A percentile compares a stretch with the other conserved stretches of the same genome.
phyloP scores from a whole-genome alignment of 805 yeast species.

The Cyberlindnera sargentensis region DNA sequence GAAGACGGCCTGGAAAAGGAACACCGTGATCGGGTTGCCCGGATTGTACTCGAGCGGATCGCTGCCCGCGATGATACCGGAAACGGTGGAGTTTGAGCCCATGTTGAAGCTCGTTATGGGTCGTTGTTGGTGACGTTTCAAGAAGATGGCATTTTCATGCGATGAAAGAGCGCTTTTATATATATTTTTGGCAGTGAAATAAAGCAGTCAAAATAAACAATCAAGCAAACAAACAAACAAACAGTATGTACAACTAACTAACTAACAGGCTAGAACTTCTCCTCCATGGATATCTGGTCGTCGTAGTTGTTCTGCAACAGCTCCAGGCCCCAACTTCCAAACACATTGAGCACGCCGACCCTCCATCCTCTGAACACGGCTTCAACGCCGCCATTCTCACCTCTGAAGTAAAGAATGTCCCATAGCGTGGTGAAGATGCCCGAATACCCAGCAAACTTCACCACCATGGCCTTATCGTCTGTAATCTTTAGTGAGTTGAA shows the following conservation, averaged over 20 bases:
- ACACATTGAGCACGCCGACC: slow-evolving; percentile 68
- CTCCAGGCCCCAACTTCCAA: slow-evolving; percentile 78
- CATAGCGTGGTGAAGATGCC: slow-evolving; percentile 51
- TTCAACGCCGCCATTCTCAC: slow-evolving; percentile 39
- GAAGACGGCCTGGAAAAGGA: slow-evolving; percentile 61
- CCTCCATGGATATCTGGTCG: slow-evolving; percentile 34
- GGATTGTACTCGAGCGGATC: slow-evolving; percentile 59
- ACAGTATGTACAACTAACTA: too few species aligned
- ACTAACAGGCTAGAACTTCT: slow-evolving; percentile 23
- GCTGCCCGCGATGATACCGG: slow-evolving; percentile 66
- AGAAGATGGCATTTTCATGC: neutral
- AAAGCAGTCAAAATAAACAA: too few species aligned
- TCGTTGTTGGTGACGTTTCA: neutral
- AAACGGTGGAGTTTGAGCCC: slow-evolving; percentile 28
- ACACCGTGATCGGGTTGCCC: slow-evolving; percentile 57
- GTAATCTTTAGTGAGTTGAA: slow-evolving; percentile 33
- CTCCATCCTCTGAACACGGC: slow-evolving; percentile 87
- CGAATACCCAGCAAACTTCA: slow-evolving; percentile 48
- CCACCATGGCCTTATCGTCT: slow-evolving; percentile 43
- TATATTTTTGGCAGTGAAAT: too few species aligned
- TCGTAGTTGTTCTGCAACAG: slow-evolving; percentile 46
- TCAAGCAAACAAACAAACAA: too few species aligned
- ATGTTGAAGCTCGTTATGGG: neutral
- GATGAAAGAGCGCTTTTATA: too few species aligned
- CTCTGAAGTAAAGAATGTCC: slow-evolving; percentile 33